phyloP scores from a whole-genome alignment of 2,329 filamentous ascomycete genomes.

The Nigrospora sphaerica region DNA sequence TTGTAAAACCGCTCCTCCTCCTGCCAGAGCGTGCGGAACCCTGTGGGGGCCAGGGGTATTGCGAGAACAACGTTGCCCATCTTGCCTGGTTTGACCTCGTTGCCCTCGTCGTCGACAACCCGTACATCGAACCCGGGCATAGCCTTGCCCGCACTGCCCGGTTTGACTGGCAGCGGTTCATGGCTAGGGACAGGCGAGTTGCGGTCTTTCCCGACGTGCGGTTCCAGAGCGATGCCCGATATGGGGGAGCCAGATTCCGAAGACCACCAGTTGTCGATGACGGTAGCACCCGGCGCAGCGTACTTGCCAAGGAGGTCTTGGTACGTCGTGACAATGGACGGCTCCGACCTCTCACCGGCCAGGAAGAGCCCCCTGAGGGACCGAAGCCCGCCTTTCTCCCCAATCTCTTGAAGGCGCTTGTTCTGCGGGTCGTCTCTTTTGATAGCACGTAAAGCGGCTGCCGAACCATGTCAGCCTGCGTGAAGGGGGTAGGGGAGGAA shows the following conservation, averaged over 20 bases:
- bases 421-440: conserved; percentile 78
- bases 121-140: conserved; percentile 89
- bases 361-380: conserved; percentile 71
- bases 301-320: conserved; percentile 63
- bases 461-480: background rate
- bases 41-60: conserved; percentile 76
- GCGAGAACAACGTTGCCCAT: conserved; percentile 92
- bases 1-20: conserved; percentile 82
- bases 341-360: conserved; percentile 84
- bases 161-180: conserved; percentile 54
- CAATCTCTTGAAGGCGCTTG: conserved; percentile 53
- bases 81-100: conserved; percentile 59
- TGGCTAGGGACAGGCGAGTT: conserved; percentile 30
- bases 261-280: conserved; percentile 57
- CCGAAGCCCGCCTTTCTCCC: conserved; percentile 62
- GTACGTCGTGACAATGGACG: conserved; percentile 75
- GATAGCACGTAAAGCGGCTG: conserved; percentile 72
- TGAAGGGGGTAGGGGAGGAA: background rate
- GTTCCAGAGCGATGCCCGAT: conserved; percentile 45
- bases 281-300: conserved; percentile 53
- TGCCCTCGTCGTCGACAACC: conserved; percentile 73
- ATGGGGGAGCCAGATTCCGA: conserved; percentile 54
- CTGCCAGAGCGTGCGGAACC: conserved; percentile 77
- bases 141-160: conserved; percentile 82
- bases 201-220: conserved; percentile 51